phyloP scores from a whole-genome alignment of 345 rosid genomes.

The Populus ilicifolia region DNA sequence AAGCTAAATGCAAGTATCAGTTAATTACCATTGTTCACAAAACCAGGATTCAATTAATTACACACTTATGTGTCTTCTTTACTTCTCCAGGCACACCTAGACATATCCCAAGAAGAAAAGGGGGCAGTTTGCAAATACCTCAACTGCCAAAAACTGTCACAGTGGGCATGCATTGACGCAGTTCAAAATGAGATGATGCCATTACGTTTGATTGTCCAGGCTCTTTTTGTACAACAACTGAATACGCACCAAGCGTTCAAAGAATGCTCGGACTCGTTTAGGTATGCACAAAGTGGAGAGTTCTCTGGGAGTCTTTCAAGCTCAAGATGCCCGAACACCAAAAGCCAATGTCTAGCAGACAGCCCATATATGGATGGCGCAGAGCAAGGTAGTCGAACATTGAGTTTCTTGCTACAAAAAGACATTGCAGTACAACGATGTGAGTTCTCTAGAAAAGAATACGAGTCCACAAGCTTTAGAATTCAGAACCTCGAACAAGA shows the following conservation, averaged over 20 bases:
- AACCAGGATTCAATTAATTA: not conserved
- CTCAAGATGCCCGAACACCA: slow-evolving; percentile 55
- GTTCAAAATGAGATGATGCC: slow-evolving; percentile 87
- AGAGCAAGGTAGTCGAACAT: slow-evolving; percentile 36
- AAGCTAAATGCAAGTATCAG: not conserved
- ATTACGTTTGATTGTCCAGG: slow-evolving; percentile 66
- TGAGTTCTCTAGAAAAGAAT: slow-evolving; percentile 39
- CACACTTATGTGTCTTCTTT: not conserved
- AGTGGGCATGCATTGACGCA: slow-evolving; percentile 61
- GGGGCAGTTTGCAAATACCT: slow-evolving; percentile 61
- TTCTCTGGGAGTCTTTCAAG: slow-evolving; percentile 54
- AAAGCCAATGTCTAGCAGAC: slow-evolving; percentile 38
- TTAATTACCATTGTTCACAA: not conserved
- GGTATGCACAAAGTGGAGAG: slow-evolving; percentile 40
- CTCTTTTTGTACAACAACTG: slow-evolving; percentile 68
- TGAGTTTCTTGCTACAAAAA: slow-evolving; percentile 40
- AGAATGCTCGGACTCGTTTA: slow-evolving; percentile 65
- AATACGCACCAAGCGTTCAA: slow-evolving; percentile 71
- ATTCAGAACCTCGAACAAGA: slow-evolving; percentile 72
- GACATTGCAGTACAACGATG: slow-evolving; percentile 32
- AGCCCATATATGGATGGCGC: slow-evolving; percentile 51
- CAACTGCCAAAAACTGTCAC: slow-evolving; percentile 69
- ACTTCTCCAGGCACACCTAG: slow-evolving; percentile 45
- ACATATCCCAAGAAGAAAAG: slow-evolving; percentile 58
- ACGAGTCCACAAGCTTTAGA: slow-evolving; percentile 69